phyloP scores from a whole-genome alignment of 352 stramenopile species.

The Phytopythium aichiense region DNA sequence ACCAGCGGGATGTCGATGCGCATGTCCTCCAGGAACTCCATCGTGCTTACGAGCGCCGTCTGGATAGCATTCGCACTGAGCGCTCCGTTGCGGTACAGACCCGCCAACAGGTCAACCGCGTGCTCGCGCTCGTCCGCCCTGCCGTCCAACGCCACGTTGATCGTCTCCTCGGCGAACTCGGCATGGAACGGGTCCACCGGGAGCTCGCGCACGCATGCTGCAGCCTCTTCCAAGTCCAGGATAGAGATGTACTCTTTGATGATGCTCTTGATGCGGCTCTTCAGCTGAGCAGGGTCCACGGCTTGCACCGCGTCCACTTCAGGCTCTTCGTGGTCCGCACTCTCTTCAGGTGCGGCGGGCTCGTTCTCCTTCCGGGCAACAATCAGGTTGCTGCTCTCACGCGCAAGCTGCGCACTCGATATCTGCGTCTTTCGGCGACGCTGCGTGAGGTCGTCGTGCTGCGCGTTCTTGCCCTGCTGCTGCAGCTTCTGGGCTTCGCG shows the following conservation, averaged over 20 bases:
- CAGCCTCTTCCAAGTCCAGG: constrained; percentile 71
- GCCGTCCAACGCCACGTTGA: constrained; percentile 70
- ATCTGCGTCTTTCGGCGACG: constrained; percentile 76
- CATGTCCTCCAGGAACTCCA: constrained; percentile 85
- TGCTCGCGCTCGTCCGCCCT: constrained; percentile 66
- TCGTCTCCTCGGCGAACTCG: constrained; percentile 67
- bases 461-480: constrained; percentile 82
- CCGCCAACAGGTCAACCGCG: constrained; percentile 71
- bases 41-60: constrained; percentile 52
- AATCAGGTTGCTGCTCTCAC: constrained; percentile 76
- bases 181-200: constrained; percentile 39
- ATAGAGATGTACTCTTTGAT: constrained; percentile 85
- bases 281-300: constrained; percentile 37
- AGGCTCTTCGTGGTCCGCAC: constrained; percentile 2
- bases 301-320: constrained; percentile 19
- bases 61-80: constrained; percentile 76
- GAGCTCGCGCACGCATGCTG: constrained; percentile 66
- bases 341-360: constrained; percentile 2
- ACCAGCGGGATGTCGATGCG: constrained; percentile 83
- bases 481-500: constrained; percentile 80
- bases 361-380: constrained; percentile 38
- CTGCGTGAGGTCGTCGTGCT: constrained; percentile 74
- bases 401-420: constrained; percentile 73
- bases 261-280: constrained; percentile 82
- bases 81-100: constrained; percentile 61